Percentiles rank a stretch among this genome's conserved stretches.
phyloP scores from a whole-genome alignment of 1,284 basidiomycete genomes.

The Cerioporus squamosus region DNA sequence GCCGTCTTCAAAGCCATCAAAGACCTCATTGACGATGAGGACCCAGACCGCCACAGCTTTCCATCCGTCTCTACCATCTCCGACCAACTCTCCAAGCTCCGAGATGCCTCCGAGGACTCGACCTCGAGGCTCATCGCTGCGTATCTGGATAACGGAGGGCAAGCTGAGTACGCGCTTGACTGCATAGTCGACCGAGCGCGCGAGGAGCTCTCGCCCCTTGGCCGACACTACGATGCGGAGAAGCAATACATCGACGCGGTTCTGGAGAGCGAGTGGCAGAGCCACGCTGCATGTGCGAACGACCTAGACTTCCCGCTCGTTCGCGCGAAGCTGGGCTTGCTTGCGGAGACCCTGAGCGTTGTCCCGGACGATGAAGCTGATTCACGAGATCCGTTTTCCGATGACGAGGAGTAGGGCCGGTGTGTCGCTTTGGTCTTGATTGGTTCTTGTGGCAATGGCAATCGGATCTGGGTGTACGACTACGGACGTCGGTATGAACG shows the following conservation, averaged over 20 bases:
- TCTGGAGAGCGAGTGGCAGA: conserved; percentile 9
- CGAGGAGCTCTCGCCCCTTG: conserved; percentile 24
- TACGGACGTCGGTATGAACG: no score
- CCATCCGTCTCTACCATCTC: conserved; percentile 12
- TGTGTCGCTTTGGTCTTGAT: not conserved
- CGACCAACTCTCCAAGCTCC: conserved; percentile 7
- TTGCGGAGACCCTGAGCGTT: conserved; percentile 8
- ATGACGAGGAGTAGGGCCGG: conserved; percentile 15
- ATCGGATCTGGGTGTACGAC: no score
- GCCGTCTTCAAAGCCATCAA: conserved; percentile 17
- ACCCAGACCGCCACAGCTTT: conserved; percentile 9
- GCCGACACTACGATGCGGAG: conserved; percentile 19
- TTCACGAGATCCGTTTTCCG: conserved; percentile 11
- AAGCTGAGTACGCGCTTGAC: conserved; percentile 18
- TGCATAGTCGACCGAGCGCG: conserved; percentile 25
- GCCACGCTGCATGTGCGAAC: conserved; percentile 15
- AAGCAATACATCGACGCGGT: conserved; percentile 21
- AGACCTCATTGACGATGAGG: conserved; percentile 7
- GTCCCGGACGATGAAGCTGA: conserved; percentile 8
- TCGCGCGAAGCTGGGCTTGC: conserved; percentile 16
- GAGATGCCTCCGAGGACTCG: not conserved
- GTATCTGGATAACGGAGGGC: conserved; percentile 18
- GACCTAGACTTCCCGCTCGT: conserved; percentile 21
- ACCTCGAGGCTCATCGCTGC: conserved; percentile 8
- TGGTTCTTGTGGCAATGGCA: not conserved